Conservation (phyloP, 495 filamentous ascomycete species). For the Podospora pseudoanserina region DNA sequence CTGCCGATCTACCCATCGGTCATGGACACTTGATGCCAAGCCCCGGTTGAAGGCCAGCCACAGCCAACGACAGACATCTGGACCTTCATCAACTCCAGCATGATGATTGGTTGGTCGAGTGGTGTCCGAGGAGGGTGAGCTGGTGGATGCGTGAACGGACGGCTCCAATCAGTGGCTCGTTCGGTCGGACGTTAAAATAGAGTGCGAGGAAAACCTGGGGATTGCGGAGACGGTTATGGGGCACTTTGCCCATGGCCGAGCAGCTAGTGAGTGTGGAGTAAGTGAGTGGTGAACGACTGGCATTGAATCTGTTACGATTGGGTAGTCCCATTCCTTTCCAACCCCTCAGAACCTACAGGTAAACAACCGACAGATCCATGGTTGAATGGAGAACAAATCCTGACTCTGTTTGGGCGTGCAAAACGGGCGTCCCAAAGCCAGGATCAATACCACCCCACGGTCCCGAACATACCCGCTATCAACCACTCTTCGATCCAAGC, state of each 20-base stretch:
- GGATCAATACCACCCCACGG: not conserved
- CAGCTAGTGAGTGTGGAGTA: not conserved
- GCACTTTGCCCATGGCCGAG: not conserved
- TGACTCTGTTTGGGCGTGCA: constrained; percentile 4
- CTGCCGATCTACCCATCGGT: constrained; percentile 12
- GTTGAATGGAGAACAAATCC: not conserved
- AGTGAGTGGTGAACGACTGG: not conserved
- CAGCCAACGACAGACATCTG: not conserved
- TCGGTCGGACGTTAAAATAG: constrained; percentile 17
- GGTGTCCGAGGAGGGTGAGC: not conserved
- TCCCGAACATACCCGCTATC: not conserved
- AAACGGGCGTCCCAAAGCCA: constrained; percentile 9
- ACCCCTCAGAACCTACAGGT: not conserved
- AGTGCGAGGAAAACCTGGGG: constrained; percentile 14
- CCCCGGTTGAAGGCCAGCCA: constrained; percentile 8
- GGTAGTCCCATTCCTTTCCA: not conserved
- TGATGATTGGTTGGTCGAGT: not conserved
- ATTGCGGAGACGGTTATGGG: not conserved
- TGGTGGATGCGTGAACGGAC: not conserved
- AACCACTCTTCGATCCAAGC: not conserved
- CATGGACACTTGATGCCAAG: constrained; percentile 9
- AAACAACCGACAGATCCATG: not conserved
- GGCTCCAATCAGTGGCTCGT: constrained; percentile 8
- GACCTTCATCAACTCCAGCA: not conserved
- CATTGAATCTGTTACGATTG: not conserved